phyloP scores from a whole-genome alignment of 257 asterid species.

The Ehretia macrophylla region DNA sequence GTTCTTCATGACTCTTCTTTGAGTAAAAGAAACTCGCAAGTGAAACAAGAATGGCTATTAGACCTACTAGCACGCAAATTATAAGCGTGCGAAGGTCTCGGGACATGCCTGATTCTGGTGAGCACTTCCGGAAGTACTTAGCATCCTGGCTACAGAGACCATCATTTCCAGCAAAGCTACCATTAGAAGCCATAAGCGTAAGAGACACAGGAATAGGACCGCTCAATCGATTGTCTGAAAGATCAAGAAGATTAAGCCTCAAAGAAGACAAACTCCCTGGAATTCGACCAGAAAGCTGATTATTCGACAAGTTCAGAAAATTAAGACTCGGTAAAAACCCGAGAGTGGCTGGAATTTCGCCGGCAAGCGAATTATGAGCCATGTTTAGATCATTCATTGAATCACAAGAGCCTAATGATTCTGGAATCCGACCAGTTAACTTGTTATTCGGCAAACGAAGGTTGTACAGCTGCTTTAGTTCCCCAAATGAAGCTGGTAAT shows the following conservation, averaged over 20 bases:
- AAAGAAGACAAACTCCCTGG: constrained; percentile 13
- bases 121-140: constrained; percentile 4
- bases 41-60: not conserved
- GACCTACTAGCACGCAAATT: not conserved
- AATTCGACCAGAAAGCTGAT: constrained; percentile 15
- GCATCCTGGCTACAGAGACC: constrained; percentile 19
- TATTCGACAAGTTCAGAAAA: constrained; percentile 20
- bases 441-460: constrained; percentile 13
- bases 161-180: constrained; percentile 17
- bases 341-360: constrained; percentile 12
- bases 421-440: constrained; percentile 13
- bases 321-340: constrained; percentile 12
- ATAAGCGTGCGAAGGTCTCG: not conserved
- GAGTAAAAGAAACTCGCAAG: constrained; percentile 1
- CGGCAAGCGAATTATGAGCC: constrained; percentile 14
- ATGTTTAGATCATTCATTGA: constrained; percentile 15
- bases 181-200: constrained; percentile 8
- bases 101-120: constrained; percentile 1
- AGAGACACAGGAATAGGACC: constrained; percentile 16
- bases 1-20: not conserved
- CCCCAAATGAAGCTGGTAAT: constrained; percentile 12
- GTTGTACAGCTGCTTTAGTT: constrained; percentile 6
- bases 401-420: constrained; percentile 19
- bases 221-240: constrained; percentile 18
- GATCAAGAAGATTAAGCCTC: constrained; percentile 16